Evolutionary conservation across 2,329 filamentous ascomycete species (phyloP), one percentile per base, ranked within the genome.

Genomic region (Neofusicoccum umdonicola): DNA sequence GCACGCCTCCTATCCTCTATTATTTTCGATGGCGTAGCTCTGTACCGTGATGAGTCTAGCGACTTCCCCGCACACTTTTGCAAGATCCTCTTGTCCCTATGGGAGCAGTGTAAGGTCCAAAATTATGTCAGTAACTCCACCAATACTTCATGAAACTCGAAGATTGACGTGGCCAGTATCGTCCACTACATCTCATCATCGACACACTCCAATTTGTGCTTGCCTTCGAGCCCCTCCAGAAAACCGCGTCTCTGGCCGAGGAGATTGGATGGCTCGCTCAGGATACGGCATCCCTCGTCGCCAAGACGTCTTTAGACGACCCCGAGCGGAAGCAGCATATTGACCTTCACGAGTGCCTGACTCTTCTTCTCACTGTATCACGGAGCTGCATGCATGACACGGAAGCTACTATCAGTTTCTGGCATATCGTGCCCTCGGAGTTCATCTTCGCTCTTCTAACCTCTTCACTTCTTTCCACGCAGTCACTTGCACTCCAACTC

Each of bases 21-120:
- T 22, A 84, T 93, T 35, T 84, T 91, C 62, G 87, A 90, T 67
- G 84, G 84, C 50, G 77, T 94, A n/a, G 85, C 88, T 0, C 73
- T 81, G 60, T 81, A 77, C 52, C 79, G 74, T 6, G 63, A 79
- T 72, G 62, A 82, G 79, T 56, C 81, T 78, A 76, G 85, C 78
- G 72, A 78, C 56, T 80, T 91, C 3, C 84, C 90, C 1, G 79
- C 88, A 9, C 85, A 88, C 66, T 88, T 93, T 68, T 87, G 86
- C 58, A 81, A 85, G 56, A 79, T 87, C 35, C 76, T 93, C 19
- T 82, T 91, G 57, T 81, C 83, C 15, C 75, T 94, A 13, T 94
- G 91, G 90, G 81, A 82, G 15, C 83, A 82, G 19, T 93, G 90
- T 72, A 77, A 31, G 27, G 5, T 88, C 6, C 79, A 84, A 11